Conservation (phyloP, 306 rosid species). For the Ormosia emarginata region DNA sequence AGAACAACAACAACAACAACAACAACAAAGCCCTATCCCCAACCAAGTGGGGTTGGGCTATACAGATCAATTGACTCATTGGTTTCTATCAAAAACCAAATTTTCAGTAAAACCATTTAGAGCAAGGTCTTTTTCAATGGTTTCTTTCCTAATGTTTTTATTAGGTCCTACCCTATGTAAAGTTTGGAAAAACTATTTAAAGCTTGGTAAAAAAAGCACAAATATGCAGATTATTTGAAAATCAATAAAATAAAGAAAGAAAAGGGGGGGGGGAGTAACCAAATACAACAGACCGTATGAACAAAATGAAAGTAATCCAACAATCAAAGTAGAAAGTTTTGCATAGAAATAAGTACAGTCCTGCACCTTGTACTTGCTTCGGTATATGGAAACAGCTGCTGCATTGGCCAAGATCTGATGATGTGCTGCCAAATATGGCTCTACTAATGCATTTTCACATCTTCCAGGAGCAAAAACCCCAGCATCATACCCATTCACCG, state of each 20-base stretch:
- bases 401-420: slow-evolving; percentile 94
- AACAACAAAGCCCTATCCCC: not conserved
- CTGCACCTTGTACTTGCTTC: slow-evolving; percentile 75
- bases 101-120: not conserved
- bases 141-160: not conserved
- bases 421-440: slow-evolving; percentile 79
- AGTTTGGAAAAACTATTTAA: not conserved
- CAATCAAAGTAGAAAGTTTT: not conserved
- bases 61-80: not conserved
- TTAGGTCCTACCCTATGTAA: not conserved
- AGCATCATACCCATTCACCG: slow-evolving; percentile 63
- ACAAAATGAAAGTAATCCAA: not conserved
- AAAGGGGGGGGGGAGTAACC: not conserved
- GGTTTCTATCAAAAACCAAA: not conserved
- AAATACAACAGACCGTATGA: not conserved
- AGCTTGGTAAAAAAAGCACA: not conserved
- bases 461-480: slow-evolving; percentile 86
- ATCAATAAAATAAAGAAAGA: not conserved
- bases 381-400: slow-evolving; percentile 66
- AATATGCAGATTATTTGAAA: not conserved
- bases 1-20: not conserved
- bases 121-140: not conserved
- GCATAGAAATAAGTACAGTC: not conserved
- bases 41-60: not conserved
- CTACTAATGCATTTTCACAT: slow-evolving; percentile 45